Base-by-base conservation (phyloP, 75 land plant species). In the Pseudotsuga menziesii region DNA sequence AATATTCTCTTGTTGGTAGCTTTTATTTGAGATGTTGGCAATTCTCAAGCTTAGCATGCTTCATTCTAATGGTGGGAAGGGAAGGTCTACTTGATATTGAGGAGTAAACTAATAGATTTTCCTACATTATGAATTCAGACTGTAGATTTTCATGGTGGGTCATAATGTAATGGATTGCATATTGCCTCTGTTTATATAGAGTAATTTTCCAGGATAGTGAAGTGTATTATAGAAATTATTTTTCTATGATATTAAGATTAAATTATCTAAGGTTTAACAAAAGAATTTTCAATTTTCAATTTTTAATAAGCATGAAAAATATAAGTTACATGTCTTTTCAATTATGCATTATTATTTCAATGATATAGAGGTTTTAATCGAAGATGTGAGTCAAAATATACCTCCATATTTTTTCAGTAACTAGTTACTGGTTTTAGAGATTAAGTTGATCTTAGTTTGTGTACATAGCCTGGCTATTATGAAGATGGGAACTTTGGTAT, bases 401-500 rank as follows among this genome's bases (percentile, higher is more conserved):
- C 54, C 12, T 48, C 54, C 54, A 11, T 48, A 48, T 48, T 48
- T n/a, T 11, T 48, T 48, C 12, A 48, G 11, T 8, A 48, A 48
- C 54, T 12, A 48, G 54, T 48, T 48, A 48, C 9, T 48, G 54
- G 9, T 48, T 48, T 48, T 48, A 48, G 2, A 6, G 35, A 19
- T 64, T 32, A 64, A 41, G 17, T 8, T 69, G 41, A n/a, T 69
- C 14, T 41, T 69, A 36, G 41, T 25, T 69, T 41, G 11, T 23
- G 14, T 69, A n/a, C 96, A 95, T 96, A 95, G 78, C 98, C 99
- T 54, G 99, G 99, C 20, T 97, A 94, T 60, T 97, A 97, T 72
- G 99, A 97, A 78, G 99, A 97, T 86, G 98, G 99, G 6, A 91
- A 86, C 75, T 97, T 97, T 78, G 99, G 99, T 25, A 84, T 97